phyloP scores from a whole-genome alignment of 805 yeast genomes.

The Pichia heedii region DNA sequence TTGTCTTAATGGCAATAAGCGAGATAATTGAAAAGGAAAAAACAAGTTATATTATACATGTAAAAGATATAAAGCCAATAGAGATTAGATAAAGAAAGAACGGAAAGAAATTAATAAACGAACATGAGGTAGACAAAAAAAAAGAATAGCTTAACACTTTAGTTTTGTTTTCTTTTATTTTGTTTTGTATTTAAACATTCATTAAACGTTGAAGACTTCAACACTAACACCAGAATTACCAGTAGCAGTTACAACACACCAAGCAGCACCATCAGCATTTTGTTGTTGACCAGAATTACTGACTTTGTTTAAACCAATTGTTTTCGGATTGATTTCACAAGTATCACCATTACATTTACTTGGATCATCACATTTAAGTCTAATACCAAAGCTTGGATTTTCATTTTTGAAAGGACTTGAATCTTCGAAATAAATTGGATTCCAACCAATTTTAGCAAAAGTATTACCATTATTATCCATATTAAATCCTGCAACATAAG shows the following conservation, averaged over 20 bases:
- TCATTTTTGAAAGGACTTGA: conserved; percentile 42
- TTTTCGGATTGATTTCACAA: conserved; percentile 76
- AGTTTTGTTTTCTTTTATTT: no score
- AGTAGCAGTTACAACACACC: conserved; percentile 75
- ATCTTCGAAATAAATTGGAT: conserved; percentile 69
- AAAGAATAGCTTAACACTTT: no score
- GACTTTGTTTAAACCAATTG: conserved; percentile 46
- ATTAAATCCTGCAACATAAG: conserved; percentile 89
- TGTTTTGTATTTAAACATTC: neutral
- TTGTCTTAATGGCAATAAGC: no score
- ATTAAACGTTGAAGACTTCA: conserved; percentile 49
- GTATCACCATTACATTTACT: conserved; percentile 63
- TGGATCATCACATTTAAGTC: conserved; percentile 63
- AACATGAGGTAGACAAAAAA: no score
- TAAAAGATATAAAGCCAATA: no score
- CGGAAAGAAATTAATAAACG: no score
- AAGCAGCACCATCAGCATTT: conserved; percentile 47
- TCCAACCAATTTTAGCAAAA: conserved; percentile 83
- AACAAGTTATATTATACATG: no score
- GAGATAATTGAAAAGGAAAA: no score
- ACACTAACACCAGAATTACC: conserved; percentile 56
- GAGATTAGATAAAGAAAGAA: no score
- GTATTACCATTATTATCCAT: conserved; percentile 63
- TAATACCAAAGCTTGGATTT: conserved; percentile 61
- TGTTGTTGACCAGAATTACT: conserved; percentile 31